phyloP scores from a whole-genome alignment of 2,329 filamentous ascomycete species.

The Penicillium sp. region DNA sequence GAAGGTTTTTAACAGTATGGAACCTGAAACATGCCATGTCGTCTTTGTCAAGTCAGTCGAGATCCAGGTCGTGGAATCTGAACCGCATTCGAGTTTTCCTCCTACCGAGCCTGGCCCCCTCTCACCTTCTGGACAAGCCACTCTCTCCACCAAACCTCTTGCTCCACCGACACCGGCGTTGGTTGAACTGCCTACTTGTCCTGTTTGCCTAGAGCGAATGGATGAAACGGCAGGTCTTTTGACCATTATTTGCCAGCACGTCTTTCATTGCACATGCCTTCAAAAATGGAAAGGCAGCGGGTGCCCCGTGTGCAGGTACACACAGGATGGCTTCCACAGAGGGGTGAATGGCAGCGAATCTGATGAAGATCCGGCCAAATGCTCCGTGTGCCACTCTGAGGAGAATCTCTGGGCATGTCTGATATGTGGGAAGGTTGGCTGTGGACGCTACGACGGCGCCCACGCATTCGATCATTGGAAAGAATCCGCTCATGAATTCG shows the following conservation, averaged over 20 bases:
- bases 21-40: constrained; percentile 93
- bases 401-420: constrained; percentile 93
- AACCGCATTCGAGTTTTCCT: constrained; percentile 24
- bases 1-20: constrained; percentile 87
- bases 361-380: constrained; percentile 60
- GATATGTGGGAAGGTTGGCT: constrained; percentile 89
- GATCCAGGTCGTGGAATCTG: constrained; percentile 65
- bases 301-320: constrained; percentile 93
- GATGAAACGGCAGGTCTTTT: constrained; percentile 93
- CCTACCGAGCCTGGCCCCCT: constrained; percentile 19
- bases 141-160: constrained; percentile 61
- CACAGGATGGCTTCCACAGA: constrained; percentile 59
- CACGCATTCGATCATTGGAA: constrained; percentile 95
- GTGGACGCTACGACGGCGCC: constrained; percentile 88
- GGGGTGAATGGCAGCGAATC: constrained; percentile 53
- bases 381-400: constrained; percentile 75
- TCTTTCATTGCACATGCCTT: constrained; percentile 94
- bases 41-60: constrained; percentile 92
- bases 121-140: constrained; percentile 34
- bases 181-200: constrained; percentile 90
- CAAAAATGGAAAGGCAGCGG: constrained; percentile 95
- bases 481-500: constrained; percentile 83
- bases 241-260: constrained; percentile 95
- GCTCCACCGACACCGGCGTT: constrained; percentile 78
- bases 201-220: constrained; percentile 96